Evolutionary conservation across 192 early-diverging fungal species (phyloP), one percentile per base, ranked within the genome.

Genomic region (Coemansia sp.): DNA sequence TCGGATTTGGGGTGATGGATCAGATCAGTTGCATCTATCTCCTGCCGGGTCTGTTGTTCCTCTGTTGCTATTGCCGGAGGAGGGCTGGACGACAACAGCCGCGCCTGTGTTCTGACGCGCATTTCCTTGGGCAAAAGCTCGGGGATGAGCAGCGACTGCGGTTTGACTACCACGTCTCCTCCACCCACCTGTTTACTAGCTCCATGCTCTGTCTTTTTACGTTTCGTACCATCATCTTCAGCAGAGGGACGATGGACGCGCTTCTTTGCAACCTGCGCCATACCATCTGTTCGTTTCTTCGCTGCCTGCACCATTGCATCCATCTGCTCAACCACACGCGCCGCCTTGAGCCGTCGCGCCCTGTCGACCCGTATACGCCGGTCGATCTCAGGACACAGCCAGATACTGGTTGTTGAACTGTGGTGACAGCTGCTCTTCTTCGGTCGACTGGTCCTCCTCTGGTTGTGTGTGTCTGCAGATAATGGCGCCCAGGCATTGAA

Each of bases 71-170:
- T 30, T 4, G 29, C 50, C 17, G 50, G 4, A 9, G 29, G 14
- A 9, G 44, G 44, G 5, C 44, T 47, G 20, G 19, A 23, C 2
- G 44, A 23, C 0, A 8, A 2, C 44, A 23, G 11, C 7, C 20
- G 20, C 20, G 44, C 20, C 0, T 47, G 44, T 23, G 50, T 30
- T 53, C 30, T n/a, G 27, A 0, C 6, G 29, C 64, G 40, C 65
- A 79, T 71, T 29, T 62, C 70, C 55, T 72, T 72, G 22, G 75
- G 69, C 33, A 79, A 38, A 27, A 79, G 66, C 66, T 64, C 61
- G 0, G 75, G 75, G 11, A 79, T 72, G 31, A 79, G 54, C 31
- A 79, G 70, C 65, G 61, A 61, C 57, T 79, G 75, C 36, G 74
- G 74, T 17, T 10, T 17, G 33, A 42, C n/a, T 17, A 2, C 15